Evolutionary conservation across 2,329 filamentous ascomycete genomes (phyloP).

Genomic region (Trichophyton simii): DNA sequence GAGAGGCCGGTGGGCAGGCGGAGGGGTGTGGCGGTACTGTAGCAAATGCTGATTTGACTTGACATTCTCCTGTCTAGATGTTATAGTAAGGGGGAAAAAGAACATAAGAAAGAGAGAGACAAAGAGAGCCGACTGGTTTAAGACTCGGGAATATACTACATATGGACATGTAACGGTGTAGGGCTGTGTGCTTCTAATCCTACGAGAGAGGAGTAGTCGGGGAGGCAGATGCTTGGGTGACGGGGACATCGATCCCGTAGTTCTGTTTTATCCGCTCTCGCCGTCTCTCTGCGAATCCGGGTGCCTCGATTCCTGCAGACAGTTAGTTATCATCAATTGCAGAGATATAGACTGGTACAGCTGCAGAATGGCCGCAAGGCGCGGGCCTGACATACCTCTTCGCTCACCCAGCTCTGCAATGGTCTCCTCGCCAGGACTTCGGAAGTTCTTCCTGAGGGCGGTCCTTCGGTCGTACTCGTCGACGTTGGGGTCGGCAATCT

Average conservation of each 20-base stretch:
- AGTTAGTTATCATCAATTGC: conserved; percentile 8
- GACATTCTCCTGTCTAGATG: not conserved
- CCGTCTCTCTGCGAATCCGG: conserved; percentile 75
- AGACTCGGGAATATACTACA: conserved; percentile 10
- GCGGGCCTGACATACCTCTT: conserved; percentile 49
- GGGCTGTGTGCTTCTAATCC: not conserved
- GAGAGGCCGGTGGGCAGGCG: not conserved
- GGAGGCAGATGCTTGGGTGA: conserved; percentile 37
- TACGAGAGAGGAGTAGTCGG: not conserved
- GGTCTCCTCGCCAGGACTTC: conserved; percentile 66
- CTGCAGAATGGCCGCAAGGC: too few species aligned
- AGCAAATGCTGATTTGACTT: not conserved
- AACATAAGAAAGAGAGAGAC: not conserved
- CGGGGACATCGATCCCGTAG: conserved; percentile 74
- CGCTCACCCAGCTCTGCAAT: conserved; percentile 73
- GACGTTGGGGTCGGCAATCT: conserved; percentile 43
- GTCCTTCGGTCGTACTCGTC: conserved; percentile 70
- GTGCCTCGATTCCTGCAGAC: conserved; percentile 57
- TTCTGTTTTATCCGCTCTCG: conserved; percentile 69
- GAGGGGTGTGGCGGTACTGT: not conserved
- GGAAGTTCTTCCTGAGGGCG: conserved; percentile 57
- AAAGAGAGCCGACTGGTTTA: not conserved
- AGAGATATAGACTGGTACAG: not conserved
- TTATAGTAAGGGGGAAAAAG: not conserved
- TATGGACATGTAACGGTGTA: conserved; percentile 5